These are phyloP conservation scores for Gossypium trilobum DNA, from an alignment of 441 rosid genomes.

Conservation along the genomic window DNA sequence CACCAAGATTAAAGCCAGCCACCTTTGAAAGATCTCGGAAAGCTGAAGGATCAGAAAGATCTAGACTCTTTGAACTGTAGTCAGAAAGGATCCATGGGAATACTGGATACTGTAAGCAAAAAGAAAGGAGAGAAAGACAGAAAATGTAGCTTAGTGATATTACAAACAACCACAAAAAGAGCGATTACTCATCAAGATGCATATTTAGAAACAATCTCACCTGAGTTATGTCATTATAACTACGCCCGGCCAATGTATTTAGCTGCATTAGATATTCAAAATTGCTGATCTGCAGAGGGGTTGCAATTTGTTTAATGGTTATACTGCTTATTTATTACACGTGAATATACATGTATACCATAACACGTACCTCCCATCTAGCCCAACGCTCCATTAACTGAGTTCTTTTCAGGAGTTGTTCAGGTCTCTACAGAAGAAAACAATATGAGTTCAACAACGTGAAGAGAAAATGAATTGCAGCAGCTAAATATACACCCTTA, in stretches of 20 bases:
- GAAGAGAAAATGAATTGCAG: neutral
- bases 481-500: neutral
- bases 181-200: constrained; percentile 2
- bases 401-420: constrained; percentile 91
- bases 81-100: constrained; percentile 98
- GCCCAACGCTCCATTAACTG: constrained; percentile 99
- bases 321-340: neutral
- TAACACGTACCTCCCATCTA: constrained; percentile 84
- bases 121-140: neutral
- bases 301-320: constrained; percentile 15
- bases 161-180: constrained; percentile 4
- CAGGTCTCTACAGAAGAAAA: constrained; percentile 70
- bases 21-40: constrained; percentile 99
- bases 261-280: constrained; percentile 97
- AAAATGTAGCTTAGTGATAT: constrained; percentile 14
- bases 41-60: constrained; percentile 77
- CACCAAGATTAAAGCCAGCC: constrained; percentile 28
- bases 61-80: constrained; percentile 65
- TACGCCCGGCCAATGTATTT: constrained; percentile 96
- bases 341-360: neutral
- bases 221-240: constrained; percentile 99
- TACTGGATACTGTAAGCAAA: constrained; percentile 86
- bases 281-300: constrained; percentile 84
- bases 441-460: neutral
- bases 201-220: constrained; percentile 26